Evolutionary conservation across 2,329 filamentous ascomycete genomes (phyloP).

Genomic region (Monilinia fructicola): DNA sequence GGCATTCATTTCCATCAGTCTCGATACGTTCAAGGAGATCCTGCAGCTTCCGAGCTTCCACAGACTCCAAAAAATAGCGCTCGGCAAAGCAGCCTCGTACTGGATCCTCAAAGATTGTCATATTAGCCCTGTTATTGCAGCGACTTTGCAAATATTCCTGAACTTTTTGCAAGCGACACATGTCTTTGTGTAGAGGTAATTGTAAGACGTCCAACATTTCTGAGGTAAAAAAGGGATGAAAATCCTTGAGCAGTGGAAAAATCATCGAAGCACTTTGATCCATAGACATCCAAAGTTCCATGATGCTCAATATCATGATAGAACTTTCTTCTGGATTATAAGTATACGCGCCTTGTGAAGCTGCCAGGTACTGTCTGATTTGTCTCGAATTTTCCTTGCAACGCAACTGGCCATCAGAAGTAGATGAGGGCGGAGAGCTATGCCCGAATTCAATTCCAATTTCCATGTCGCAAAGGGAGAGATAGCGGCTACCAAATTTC

Average conservation of each 20-base stretch:
- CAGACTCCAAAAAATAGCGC: neutral
- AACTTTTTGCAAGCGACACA: neutral
- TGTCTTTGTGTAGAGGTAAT: neutral
- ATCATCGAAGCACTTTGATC: neutral
- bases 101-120: neutral
- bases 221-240: neutral
- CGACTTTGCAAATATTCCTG: neutral
- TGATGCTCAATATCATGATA: neutral
- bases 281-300: neutral
- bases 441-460: conserved; percentile 26
- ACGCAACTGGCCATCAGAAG: conserved; percentile 18
- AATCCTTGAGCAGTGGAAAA: neutral
- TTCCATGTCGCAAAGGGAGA: conserved; percentile 30
- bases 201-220: neutral
- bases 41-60: neutral
- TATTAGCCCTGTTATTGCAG: neutral
- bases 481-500: conserved; percentile 34
- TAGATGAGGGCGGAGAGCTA: conserved; percentile 5
- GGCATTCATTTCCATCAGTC: neutral
- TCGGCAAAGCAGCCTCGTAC: neutral
- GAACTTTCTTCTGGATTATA: neutral
- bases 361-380: conserved; percentile 43
- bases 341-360: conserved; percentile 43
- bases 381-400: conserved; percentile 40
- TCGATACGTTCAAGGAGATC: neutral